Percentiles rank a stretch among this genome's conserved stretches.
Conservation (phyloP, 176 grass and related monocot genomes). For the Aegilops longissima region DNA sequence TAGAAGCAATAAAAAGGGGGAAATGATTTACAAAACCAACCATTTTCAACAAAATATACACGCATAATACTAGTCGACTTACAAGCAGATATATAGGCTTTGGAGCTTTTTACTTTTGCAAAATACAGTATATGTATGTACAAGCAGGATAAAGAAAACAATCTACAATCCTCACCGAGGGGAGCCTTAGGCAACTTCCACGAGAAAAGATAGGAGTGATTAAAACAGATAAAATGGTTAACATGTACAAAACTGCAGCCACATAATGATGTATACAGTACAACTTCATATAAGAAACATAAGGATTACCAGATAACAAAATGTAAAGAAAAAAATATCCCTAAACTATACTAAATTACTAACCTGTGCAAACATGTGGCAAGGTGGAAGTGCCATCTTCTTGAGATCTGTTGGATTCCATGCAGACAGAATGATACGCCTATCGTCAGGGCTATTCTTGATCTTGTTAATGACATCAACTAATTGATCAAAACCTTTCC, state of each 20-base stretch:
- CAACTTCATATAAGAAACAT: not conserved
- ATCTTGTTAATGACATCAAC: conserved; percentile 83
- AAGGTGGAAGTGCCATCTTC: conserved; percentile 89
- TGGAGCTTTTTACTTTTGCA: not conserved
- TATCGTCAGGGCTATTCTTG: conserved; percentile 85
- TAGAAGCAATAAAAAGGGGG: not conserved
- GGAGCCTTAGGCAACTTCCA: not conserved
- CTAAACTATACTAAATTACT: not conserved
- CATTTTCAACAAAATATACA: not conserved
- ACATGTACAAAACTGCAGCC: not conserved
- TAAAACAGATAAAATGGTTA: not conserved
- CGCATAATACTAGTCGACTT: not conserved
- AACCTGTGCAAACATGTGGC: conserved; percentile 91
- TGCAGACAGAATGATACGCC: conserved; percentile 74
- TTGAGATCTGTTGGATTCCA: conserved; percentile 84
- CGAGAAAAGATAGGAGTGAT: not conserved
- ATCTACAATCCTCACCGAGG: not conserved
- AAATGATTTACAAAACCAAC: not conserved
- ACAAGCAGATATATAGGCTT: not conserved
- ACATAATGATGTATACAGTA: not conserved
- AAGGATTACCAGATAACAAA: not conserved
- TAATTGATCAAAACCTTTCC: conserved; percentile 87
- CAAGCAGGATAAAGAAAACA: not conserved
- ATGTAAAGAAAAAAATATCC: no score
- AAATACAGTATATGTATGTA: not conserved